phyloP scores from a whole-genome alignment of 164 flowering plant genomes.

The Vitis cinerea region DNA sequence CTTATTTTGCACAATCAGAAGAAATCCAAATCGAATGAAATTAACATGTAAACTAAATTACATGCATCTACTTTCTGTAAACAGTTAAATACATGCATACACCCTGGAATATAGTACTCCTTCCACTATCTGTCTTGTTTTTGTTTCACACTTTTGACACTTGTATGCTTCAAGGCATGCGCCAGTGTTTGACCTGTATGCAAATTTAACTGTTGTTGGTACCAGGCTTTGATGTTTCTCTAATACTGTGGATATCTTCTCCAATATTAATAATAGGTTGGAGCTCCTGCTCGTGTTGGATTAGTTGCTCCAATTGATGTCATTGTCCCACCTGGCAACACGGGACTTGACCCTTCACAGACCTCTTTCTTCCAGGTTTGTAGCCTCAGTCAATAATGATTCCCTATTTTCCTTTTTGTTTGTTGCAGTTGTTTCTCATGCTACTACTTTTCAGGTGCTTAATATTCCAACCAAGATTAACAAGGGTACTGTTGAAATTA shows the following conservation, averaged over 20 bases:
- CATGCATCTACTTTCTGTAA: too few species aligned
- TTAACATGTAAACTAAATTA: too few species aligned
- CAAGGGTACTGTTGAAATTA: slow-evolving; percentile 76
- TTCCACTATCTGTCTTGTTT: background rate
- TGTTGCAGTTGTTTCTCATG: too few species aligned
- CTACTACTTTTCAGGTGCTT: slow-evolving; percentile 35
- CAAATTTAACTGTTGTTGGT: too few species aligned
- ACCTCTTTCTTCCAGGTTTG: slow-evolving; percentile 74
- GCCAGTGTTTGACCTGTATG: too few species aligned
- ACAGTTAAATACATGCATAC: too few species aligned
- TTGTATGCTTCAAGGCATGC: too few species aligned
- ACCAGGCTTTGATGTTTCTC: too few species aligned
- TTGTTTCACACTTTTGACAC: background rate
- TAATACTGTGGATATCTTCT: too few species aligned
- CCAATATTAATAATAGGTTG: slow-evolving; percentile 35
- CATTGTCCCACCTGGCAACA: slow-evolving; percentile 69
- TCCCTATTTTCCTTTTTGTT: background rate
- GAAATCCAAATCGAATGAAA: too few species aligned
- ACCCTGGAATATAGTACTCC: background rate
- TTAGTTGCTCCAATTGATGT: slow-evolving; percentile 69
- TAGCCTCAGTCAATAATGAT: background rate
- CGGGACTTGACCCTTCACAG: slow-evolving; percentile 74
- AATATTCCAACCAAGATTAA: slow-evolving; percentile 74
- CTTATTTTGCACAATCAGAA: too few species aligned
- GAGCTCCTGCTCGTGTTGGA: slow-evolving; percentile 85